A percentile compares a stretch with the other conserved stretches of the same genome.
Conservation (phyloP, 495 filamentous ascomycete genomes). For the Talaromyces borbonicus region DNA sequence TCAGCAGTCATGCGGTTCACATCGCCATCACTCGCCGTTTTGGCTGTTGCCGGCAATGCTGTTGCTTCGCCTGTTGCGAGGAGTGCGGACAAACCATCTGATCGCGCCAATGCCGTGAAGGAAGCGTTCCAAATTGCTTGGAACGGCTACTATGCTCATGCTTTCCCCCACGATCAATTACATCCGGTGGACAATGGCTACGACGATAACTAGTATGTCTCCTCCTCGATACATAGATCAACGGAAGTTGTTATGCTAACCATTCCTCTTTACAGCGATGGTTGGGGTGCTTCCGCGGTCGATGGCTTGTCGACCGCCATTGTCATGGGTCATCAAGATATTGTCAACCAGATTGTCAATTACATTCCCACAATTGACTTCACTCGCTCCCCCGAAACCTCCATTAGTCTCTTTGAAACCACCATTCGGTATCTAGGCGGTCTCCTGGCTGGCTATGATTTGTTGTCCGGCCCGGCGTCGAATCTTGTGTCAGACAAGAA, state of each 20-base stretch:
- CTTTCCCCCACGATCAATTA: slow-evolving; percentile 71
- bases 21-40: slow-evolving; percentile 16
- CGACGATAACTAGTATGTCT: slow-evolving; percentile 56
- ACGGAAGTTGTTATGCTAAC: slow-evolving; percentile 11
- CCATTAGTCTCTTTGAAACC: slow-evolving; percentile 77
- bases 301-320: slow-evolving; percentile 77
- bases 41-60: slow-evolving; percentile 20
- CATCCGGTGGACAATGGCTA: slow-evolving; percentile 55
- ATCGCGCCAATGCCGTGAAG: slow-evolving; percentile 56
- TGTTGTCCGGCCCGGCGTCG: slow-evolving; percentile 62
- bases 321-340: slow-evolving; percentile 60
- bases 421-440: slow-evolving; percentile 83
- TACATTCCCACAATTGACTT: slow-evolving; percentile 64
- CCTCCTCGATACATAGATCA: background rate
- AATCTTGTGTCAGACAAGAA: slow-evolving; percentile 33
- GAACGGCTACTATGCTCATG: slow-evolving; percentile 72
- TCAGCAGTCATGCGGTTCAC: slow-evolving; percentile 24
- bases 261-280: slow-evolving; percentile 46
- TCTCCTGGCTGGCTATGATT: slow-evolving; percentile 72
- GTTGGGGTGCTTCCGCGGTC: slow-evolving; percentile 78
- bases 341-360: slow-evolving; percentile 59
- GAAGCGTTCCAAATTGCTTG: slow-evolving; percentile 69
- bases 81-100: slow-evolving; percentile 8
- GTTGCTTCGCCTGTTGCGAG: slow-evolving; percentile 8
- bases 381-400: slow-evolving; percentile 37